Evolutionary conservation across 2,329 filamentous ascomycete species (phyloP).

Genomic region (Cryphonectria parasitica): DNA sequence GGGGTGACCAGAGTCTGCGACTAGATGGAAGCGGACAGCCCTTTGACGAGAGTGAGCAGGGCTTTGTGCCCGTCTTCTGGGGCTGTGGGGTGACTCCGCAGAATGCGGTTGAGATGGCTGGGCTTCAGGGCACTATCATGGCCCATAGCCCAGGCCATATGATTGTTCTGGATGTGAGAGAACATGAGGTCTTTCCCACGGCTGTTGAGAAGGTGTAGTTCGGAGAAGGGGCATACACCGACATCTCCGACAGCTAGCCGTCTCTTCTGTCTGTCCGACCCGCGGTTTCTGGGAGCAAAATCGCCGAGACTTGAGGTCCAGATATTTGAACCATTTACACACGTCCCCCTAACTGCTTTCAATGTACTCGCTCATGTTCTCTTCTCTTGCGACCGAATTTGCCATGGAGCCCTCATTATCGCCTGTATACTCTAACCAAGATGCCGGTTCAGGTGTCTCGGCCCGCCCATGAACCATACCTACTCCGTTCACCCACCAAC

Average conservation of each 20-base stretch:
- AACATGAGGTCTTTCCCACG: constrained; percentile 42
- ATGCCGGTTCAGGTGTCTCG: background rate
- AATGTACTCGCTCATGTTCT: background rate
- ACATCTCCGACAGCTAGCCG: background rate
- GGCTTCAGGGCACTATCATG: constrained; percentile 59
- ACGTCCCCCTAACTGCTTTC: background rate
- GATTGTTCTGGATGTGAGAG: constrained; percentile 58
- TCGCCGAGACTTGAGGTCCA: background rate
- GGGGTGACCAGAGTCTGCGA: constrained; percentile 55
- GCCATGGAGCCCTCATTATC: background rate
- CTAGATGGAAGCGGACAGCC: constrained; percentile 44
- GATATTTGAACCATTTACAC: background rate
- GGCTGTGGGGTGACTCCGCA: constrained; percentile 70
- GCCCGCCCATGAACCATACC: background rate
- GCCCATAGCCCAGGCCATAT: constrained; percentile 66
- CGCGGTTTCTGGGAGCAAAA: background rate
- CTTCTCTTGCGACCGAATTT: background rate
- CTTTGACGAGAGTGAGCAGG: constrained; percentile 40
- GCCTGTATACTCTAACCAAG: background rate
- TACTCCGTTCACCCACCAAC: background rate
- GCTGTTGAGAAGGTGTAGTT: constrained; percentile 2
- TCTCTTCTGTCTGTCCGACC: background rate
- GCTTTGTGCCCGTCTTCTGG: constrained; percentile 62
- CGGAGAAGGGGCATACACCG: background rate
- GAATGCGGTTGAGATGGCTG: constrained; percentile 62